Conservation (phyloP, 2,329 filamentous ascomycete genomes). For the Rosellinia necatrix region DNA sequence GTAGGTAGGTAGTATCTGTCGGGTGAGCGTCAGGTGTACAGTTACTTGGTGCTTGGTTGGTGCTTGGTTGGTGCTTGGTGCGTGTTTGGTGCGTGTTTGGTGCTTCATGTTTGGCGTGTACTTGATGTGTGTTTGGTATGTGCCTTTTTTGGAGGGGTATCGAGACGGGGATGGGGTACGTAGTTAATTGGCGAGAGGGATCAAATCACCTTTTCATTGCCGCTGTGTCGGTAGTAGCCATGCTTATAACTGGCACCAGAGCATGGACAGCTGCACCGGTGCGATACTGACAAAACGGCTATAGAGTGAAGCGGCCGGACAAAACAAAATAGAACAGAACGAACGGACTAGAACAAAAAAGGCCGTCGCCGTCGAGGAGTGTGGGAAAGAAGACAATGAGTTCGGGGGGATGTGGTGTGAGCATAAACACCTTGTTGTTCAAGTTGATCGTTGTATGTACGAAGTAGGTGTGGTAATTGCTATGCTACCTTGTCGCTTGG, state of each 20-base stretch:
- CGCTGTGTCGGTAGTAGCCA: constrained; percentile 24
- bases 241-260: constrained; percentile 3
- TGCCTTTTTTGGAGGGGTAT: constrained; percentile 24
- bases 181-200: constrained; percentile 13
- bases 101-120: not conserved
- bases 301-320: constrained; percentile 10
- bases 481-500: too few relatives aligned
- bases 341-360: too few relatives aligned
- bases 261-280: constrained; percentile 12
- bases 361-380: too few relatives aligned
- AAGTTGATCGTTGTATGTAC: too few relatives aligned
- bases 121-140: constrained; percentile 4
- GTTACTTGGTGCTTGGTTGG: too few relatives aligned
- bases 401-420: constrained; percentile 8
- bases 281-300: constrained; percentile 6
- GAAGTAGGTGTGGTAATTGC: too few relatives aligned
- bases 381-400: constrained; percentile 12
- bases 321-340: not conserved
- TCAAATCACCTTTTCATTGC: constrained; percentile 27
- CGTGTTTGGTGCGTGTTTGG: too few relatives aligned
- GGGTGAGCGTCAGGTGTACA: too few relatives aligned
- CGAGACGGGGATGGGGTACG: not conserved
- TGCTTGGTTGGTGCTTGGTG: too few relatives aligned
- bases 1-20: too few relatives aligned
- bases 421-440: too few relatives aligned